Conservation (phyloP, 805 yeast genomes). For the Zygosaccharomyces bailii region DNA sequence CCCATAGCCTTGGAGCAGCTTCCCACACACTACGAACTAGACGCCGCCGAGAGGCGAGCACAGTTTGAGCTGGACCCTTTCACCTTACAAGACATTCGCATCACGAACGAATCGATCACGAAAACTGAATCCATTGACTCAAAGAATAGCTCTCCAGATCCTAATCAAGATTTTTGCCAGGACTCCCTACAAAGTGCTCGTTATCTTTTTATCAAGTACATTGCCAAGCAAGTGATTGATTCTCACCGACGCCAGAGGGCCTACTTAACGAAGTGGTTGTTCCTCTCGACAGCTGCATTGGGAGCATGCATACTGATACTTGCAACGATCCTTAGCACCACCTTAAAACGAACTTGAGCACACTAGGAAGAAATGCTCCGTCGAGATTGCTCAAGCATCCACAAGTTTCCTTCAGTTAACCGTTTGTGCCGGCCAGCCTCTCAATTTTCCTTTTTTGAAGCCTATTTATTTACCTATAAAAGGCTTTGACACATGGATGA, state of each 20-base stretch:
- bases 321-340: neutral
- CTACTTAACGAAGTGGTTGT: constrained; percentile 18
- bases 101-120: constrained; percentile 8
- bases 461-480: neutral
- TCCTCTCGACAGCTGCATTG: constrained; percentile 2
- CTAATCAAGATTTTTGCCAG: neutral
- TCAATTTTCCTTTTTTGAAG: too few species aligned
- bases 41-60: constrained; percentile 10
- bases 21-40: constrained; percentile 30
- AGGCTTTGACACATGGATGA: neutral
- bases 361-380: too few species aligned
- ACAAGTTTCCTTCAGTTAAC: too few species aligned
- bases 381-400: too few species aligned
- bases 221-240: constrained; percentile 18
- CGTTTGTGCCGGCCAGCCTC: too few species aligned
- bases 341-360: neutral
- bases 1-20: constrained; percentile 24
- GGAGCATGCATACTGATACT: neutral
- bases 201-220: constrained; percentile 11
- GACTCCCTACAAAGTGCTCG: constrained; percentile 3
- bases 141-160: neutral
- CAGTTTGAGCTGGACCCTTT: constrained; percentile 4
- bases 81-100: constrained; percentile 9
- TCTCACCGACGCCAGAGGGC: constrained; percentile 20
- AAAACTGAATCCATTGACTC: neutral